Base-by-base conservation (phyloP, 768 basidiomycete genomes). In the Lentinus tigrinus region DNA sequence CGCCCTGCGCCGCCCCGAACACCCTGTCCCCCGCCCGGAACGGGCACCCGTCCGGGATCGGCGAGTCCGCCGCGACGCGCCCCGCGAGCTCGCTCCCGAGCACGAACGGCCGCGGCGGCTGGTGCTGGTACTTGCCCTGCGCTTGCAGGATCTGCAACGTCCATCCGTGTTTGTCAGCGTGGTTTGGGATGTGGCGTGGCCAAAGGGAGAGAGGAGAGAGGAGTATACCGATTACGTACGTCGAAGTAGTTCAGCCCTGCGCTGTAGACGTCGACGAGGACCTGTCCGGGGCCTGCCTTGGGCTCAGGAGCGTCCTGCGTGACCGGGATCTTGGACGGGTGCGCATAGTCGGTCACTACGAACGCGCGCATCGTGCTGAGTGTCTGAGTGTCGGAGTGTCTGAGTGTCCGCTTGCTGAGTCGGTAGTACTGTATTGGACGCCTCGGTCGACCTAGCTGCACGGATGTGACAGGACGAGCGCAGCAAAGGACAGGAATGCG, bases 61-160 rank as follows among this genome's bases (percentile, higher is more conserved):
- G 88, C 3, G 91, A 93, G 60, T 79, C 72, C 16, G 67, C 60
- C 8, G 89, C 78, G 58, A 98, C 85, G 55, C 74, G 79, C 0
- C 96, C 96, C 3, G 94, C 84, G 66, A 98, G 91, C 71, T 99
- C 91, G 37, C 83, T 77, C 16, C 95, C 95, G 5, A 95, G 81
- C 6, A 85, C 79, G 73, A 95, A 97, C 0, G 95, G 95, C 38
- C 93, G 78, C 0, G 90, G 82, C 0, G 91, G 93, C 67, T 95
- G 88, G 53, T 73, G 71, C 67, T 96, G 95, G 70, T 96, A 90
- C 76, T 91, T 95, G 47, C 95, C 95, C 72, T 95, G 92, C 0
- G 85, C 77, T 75, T 95, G 93, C 26, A 96, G 75, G 62, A 93
- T 92, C 85, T 91, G 60, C 19, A 31, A n/a, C n/a, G n/a, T 42